Evolutionary conservation across 2,329 filamentous ascomycete genomes (phyloP).

Genomic region (Scleromitrula shiraiana): DNA sequence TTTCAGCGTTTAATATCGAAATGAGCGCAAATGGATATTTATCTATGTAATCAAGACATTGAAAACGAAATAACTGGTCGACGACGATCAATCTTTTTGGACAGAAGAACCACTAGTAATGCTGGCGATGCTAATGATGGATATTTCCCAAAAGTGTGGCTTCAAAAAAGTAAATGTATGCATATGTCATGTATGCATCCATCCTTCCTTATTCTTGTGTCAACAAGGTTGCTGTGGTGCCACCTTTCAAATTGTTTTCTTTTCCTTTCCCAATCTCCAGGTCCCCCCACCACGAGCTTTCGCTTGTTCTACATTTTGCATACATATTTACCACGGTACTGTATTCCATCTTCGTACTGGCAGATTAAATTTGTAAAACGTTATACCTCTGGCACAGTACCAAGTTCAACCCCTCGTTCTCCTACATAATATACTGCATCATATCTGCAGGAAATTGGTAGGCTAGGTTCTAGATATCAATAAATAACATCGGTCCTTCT

Average conservation of each 20-base stretch:
- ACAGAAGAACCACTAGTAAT: neutral
- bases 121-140: neutral
- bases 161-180: neutral
- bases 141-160: constrained; percentile 1
- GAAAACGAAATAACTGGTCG: neutral
- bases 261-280: neutral
- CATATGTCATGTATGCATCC: neutral
- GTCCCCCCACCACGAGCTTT: neutral
- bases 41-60: too few species aligned
- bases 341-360: constrained; percentile 9
- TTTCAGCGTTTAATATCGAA: constrained; percentile 4
- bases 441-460: constrained; percentile 4
- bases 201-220: neutral
- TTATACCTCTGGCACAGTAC: constrained; percentile 54
- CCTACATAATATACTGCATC: constrained; percentile 1
- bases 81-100: constrained; percentile 4
- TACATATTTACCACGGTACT: constrained; percentile 4
- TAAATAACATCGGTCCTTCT: constrained; percentile 10
- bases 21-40: too few species aligned
- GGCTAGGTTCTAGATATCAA: neutral
- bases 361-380: constrained; percentile 34
- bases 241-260: neutral
- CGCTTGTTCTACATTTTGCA: neutral
- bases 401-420: constrained; percentile 48
- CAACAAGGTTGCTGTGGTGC: neutral